Percentiles rank a stretch among this genome's conserved stretches.
These are phyloP conservation scores for Cordyceps cateniannulata DNA, from an alignment of 2,329 filamentous ascomycete species.

Conservation along the genomic window DNA sequence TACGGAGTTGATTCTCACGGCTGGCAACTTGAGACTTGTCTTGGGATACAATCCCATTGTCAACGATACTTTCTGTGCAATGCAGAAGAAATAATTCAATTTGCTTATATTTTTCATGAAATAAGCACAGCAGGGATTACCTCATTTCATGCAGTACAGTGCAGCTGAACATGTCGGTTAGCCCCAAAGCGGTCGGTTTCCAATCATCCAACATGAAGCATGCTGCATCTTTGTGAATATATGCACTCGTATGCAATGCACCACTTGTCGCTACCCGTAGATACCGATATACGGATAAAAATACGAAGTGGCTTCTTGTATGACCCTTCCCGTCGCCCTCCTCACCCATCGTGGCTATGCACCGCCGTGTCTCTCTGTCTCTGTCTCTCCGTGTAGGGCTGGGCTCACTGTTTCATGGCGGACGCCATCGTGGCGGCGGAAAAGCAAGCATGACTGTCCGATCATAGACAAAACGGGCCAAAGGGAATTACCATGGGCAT, in stretches of 20 bases:
- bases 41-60: not conserved
- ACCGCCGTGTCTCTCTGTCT: too few species aligned
- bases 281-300: not conserved
- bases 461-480: not conserved
- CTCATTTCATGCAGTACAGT: too few species aligned
- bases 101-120: too few species aligned
- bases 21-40: not conserved
- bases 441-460: not conserved
- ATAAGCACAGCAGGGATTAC: too few species aligned
- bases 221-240: too few species aligned
- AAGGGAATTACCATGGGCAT: not conserved
- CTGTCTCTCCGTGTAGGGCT: not conserved
- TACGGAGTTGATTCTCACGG: not conserved
- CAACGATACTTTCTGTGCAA: too few species aligned
- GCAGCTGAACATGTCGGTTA: not conserved
- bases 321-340: not conserved
- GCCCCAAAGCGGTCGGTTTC: too few species aligned
- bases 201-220: too few species aligned
- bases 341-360: too few species aligned
- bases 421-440: not conserved
- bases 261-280: not conserved
- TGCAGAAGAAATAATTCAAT: too few species aligned
- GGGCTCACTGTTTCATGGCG: not conserved
- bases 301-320: not conserved
- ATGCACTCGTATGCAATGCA: not conserved